Conservation (phyloP, 1,284 basidiomycete genomes). For the Pascua guehoae region DNA sequence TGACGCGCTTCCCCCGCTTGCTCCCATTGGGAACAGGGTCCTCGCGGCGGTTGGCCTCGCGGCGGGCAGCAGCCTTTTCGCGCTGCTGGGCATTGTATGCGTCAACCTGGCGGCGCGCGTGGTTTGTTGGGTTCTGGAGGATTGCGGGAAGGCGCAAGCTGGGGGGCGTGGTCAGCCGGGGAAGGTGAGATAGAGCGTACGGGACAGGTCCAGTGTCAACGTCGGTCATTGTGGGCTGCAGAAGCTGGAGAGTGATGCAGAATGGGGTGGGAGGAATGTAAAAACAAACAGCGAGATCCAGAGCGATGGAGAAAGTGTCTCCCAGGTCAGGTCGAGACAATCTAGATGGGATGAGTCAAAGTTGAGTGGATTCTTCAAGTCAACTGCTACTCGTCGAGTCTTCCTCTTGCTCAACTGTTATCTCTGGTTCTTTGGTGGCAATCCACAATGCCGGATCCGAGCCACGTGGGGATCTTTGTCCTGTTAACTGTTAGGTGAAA, state of each 20-base stretch:
- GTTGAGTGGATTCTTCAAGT: too few species aligned
- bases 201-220: conserved; percentile 6
- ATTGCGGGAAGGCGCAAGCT: conserved; percentile 47
- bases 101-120: conserved; percentile 33
- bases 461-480: too few species aligned
- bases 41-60: conserved; percentile 9
- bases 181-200: background rate
- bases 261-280: too few species aligned
- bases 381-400: background rate
- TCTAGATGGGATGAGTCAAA: too few species aligned
- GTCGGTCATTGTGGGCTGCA: background rate
- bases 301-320: background rate
- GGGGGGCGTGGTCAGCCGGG: background rate
- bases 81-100: conserved; percentile 46
- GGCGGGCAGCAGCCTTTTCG: conserved; percentile 35
- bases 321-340: too few species aligned
- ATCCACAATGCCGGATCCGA: too few species aligned
- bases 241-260: too few species aligned
- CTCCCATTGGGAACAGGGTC: background rate
- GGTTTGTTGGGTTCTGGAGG: conserved; percentile 41
- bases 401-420: background rate
- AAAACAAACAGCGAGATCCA: background rate
- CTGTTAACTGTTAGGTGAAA: too few species aligned
- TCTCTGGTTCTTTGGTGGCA: too few species aligned
- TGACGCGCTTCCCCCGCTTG: conserved; percentile 35